phyloP scores from a whole-genome alignment of 2,329 filamentous ascomycete genomes.

The Zasmidium cellare region DNA sequence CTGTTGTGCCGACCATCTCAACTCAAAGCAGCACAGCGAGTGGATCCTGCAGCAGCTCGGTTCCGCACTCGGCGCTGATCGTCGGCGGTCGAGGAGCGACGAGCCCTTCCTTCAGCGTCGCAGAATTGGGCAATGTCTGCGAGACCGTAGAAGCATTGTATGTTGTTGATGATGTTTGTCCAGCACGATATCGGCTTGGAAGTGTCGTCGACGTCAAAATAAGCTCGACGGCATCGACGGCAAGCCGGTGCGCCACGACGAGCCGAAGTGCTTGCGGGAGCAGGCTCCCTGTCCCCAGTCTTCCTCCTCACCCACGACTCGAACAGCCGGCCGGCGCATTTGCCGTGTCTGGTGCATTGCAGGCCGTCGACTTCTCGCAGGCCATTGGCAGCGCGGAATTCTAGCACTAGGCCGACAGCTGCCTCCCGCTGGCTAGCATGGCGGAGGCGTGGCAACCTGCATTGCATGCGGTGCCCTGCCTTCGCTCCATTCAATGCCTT shows the following conservation, averaged over 20 bases:
- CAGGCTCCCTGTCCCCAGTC: too few species aligned
- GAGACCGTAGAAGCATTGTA: too few species aligned
- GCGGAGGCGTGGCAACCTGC: neutral
- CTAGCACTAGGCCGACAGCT: neutral
- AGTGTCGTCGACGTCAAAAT: too few species aligned
- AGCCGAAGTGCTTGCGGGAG: too few species aligned
- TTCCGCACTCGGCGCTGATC: neutral
- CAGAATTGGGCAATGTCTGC: neutral
- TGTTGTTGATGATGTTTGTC: neutral
- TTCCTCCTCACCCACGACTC: neutral
- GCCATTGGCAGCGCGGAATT: neutral
- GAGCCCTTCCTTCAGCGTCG: neutral
- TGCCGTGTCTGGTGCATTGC: neutral
- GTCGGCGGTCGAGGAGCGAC: neutral
- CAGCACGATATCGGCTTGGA: neutral
- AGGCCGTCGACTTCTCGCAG: neutral
- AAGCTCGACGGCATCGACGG: too few species aligned
- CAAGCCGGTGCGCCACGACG: too few species aligned
- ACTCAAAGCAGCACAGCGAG: neutral
- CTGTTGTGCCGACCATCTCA: neutral
- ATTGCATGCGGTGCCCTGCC: neutral
- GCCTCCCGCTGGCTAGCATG: neutral
- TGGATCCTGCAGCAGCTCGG: neutral
- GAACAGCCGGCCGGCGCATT: neutral
- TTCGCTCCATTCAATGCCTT: neutral